Base-by-base conservation (phyloP, 192 early-diverging fungal genomes). In the Funneliformis geosporum region DNA sequence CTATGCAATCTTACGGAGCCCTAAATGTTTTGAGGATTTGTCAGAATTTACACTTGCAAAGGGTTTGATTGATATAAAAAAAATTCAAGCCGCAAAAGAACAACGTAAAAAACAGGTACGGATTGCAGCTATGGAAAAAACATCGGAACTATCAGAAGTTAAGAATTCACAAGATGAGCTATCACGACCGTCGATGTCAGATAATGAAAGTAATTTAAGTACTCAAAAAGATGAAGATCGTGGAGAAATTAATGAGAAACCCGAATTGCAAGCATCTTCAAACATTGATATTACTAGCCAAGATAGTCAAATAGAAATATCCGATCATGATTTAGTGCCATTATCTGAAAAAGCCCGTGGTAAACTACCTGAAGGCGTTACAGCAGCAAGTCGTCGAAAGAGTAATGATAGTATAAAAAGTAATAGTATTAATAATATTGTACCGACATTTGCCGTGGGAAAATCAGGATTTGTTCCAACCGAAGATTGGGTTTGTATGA, bases 291-390 rank as follows among this genome's bases (percentile, higher is more conserved):
- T n/a, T n/a, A 7, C 5, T 50, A 50, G 47, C 18, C 14, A 50
- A 1, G 16, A 64, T 64, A 64, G 27, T 64, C 62, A 64, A 64
- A 27, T 12, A 64, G 62, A 27, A 11, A 77, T 65, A 27, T 38
- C 62, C 27, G 72, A 81, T 55, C 23, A 80, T 72, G 8, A 73
- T 44, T 10, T 82, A 73, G 59, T 80, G 11, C 80, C 82, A n/a
- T 60, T 93, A n/a, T 95, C 94, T 9, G 93, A 93, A 39, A 95
- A 94, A 83, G 90, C 90, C 2, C 89, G 88, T 18, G 94, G 94
- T 18, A 95, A 95, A 78, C 77, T 86, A 44, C 91, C 93, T 3
- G 91, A 90, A 47, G 70, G 38, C n/a, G 80, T 16, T 50, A 73
- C 33, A 60, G 43, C 5, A 40, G 71, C 18, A 47, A 33, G 8